Evolutionary conservation across 2,329 filamentous ascomycete genomes (phyloP), one percentile per base, ranked within the genome.

Genomic region (Aureobasidium sp.): DNA sequence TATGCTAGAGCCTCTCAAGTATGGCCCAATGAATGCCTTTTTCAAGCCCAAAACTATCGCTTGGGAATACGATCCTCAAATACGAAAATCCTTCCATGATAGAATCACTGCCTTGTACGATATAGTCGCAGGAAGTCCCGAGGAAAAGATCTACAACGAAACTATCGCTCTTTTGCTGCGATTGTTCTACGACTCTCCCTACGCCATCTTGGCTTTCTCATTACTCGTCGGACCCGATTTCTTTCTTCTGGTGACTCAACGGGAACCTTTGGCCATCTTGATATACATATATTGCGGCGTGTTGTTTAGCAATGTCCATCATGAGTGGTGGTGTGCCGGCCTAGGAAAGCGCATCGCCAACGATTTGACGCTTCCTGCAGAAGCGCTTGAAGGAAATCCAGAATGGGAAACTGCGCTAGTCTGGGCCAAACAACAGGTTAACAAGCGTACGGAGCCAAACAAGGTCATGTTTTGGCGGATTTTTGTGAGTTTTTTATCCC

Each of bases 161-260:
- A 45, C 56, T 15, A 59, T 59, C 9, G 56, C 20, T 31, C 56
- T 59, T 14, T 6, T 59, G 11, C 22, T 59, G 6, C 29, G 25
- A 34, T 25, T 48, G 5, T 59, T 59, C 5, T 20, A 41, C 17
- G 44, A 49, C 9, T 59, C 56, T 17, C 56, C 56, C 3, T 59
- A 29, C 56, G 17, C 31, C n/a, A 41, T 59, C 15, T 25, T 49
- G 25, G 44, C 25, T 6, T 59, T 59, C 15, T 49, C 56, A 8
- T 25, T 59, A n/a, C 44, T 59, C 25, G 56, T 59, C 7, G 56
- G 56, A 5, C 56, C 56, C 3, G 57, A 61, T 34, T 52, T 61
- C 20, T 42, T 52, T 27, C 57, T 52, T 4, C 57, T 61, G 3
- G 44, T 61, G 6, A 29, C 14, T n/a, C 47, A 51, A 11, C 37